Evolutionary conservation across 1,284 basidiomycete genomes (phyloP).

Genomic region (Ceratobasidium sp.): DNA sequence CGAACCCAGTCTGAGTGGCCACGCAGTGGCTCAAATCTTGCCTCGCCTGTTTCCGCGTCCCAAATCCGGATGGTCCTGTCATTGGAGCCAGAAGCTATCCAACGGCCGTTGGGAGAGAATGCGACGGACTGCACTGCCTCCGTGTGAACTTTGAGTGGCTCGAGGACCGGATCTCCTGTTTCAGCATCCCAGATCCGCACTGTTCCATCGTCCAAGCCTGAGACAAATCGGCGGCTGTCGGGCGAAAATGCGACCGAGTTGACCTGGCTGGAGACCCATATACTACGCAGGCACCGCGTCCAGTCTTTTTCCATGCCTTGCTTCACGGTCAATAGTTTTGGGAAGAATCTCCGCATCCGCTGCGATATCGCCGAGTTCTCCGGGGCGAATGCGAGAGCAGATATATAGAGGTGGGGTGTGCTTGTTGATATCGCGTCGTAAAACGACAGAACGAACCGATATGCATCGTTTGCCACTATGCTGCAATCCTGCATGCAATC

Average conservation of each 20-base stretch:
- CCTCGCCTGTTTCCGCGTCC: constrained; percentile 26
- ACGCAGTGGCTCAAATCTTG: neutral
- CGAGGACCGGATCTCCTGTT: neutral
- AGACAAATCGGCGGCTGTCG: constrained; percentile 17
- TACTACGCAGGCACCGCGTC: neutral
- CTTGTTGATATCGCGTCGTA: neutral
- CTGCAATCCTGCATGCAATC: neutral
- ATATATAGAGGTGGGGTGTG: neutral
- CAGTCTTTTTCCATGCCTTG: neutral
- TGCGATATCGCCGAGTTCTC: neutral
- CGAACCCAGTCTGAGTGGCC: constrained; percentile 16
- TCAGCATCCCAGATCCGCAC: constrained; percentile 38
- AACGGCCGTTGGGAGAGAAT: constrained; percentile 41
- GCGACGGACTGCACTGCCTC: constrained; percentile 2
- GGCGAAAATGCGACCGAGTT: constrained; percentile 34
- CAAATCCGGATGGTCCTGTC: constrained; percentile 42
- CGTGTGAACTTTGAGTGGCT: neutral
- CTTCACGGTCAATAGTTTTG: neutral
- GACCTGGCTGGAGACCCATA: neutral
- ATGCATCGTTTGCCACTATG: neutral
- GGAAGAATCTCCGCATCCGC: neutral
- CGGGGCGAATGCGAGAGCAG: neutral
- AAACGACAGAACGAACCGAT: neutral
- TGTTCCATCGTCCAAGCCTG: constrained; percentile 1
- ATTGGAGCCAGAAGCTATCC: constrained; percentile 39